A percentile compares a stretch with the other conserved stretches of the same genome.
Conservation (phyloP, 306 rosid genomes). For the Potentilla sterilis region DNA sequence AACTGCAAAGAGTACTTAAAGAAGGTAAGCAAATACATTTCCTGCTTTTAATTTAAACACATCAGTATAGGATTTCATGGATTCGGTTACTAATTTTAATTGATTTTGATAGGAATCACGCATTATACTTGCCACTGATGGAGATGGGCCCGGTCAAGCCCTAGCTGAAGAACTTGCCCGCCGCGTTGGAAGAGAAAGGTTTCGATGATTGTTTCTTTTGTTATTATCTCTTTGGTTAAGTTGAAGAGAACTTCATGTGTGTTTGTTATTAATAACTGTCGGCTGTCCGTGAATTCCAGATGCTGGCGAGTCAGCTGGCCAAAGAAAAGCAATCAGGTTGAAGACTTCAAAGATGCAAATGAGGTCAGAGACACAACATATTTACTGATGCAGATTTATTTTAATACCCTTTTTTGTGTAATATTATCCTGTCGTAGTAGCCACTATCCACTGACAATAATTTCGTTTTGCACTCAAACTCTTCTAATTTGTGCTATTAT, state of each 20-base stretch:
- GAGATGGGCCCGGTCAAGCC: slow-evolving; percentile 94
- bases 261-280: not conserved
- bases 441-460: not conserved
- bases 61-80: not conserved
- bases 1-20: slow-evolving; percentile 78
- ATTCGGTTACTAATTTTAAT: slow-evolving; percentile 20
- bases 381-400: not conserved
- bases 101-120: slow-evolving; percentile 71
- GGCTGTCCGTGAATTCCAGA: slow-evolving; percentile 36
- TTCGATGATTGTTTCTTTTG: slow-evolving; percentile 18
- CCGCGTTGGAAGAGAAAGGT: slow-evolving; percentile 94
- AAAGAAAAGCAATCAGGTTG: slow-evolving; percentile 41
- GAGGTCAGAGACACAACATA: slow-evolving; percentile 51
- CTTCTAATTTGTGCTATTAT: not conserved
- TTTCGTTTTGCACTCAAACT: not conserved
- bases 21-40: slow-evolving; percentile 48
- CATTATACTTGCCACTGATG: slow-evolving; percentile 90
- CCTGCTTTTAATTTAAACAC: slow-evolving; percentile 20
- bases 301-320: slow-evolving; percentile 99
- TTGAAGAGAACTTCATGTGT: slow-evolving; percentile 5
- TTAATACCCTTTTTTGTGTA: not conserved
- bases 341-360: slow-evolving; percentile 87
- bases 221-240: slow-evolving; percentile 18
- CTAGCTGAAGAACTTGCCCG: slow-evolving; percentile 99
- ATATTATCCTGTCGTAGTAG: not conserved